Evolutionary conservation across 306 rosid species (phyloP), one percentile per base, ranked within the genome.

Genomic region (Cicer chorassanicum): DNA sequence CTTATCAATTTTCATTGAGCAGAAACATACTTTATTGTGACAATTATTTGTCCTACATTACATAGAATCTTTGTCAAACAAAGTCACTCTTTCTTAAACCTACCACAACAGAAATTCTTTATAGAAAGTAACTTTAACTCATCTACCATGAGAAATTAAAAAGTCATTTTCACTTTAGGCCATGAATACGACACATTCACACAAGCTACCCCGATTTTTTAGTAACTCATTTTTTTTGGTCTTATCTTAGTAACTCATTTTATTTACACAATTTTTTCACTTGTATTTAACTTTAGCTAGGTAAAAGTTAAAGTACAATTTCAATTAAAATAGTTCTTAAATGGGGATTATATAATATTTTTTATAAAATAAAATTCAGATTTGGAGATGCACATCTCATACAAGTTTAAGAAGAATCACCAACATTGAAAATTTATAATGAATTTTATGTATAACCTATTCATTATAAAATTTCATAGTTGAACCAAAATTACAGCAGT

Each of bases 41-140:
- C 65, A 44, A 70, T 73, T 73, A 81, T 74, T 14, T 80, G 60
- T 67, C 82, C 82, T 11, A 60, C 81, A 70, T 55, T 11, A 51
- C 81, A 70, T 55, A 45, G 36, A 29, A 72, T 43, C 50, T 60
- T 50, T 44, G 21, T 11, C 62, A 5, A 49, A 51, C 71, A 72
- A 64, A 41, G 72, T 72, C 72, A 57, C 41, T 42, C 69, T 61
- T 49, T 49, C 13, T 16, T 42, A 56, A 72, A 44, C 80, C 84
- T 9, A 55, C 69, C 78, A 48, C 67, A 54, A 84, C 74, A 54
- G 36, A 77, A 66, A 55, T 42, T 81, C 83, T 81, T 56, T 50
- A 70, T 0, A 57, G 42, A 84, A 84, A 74, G 83, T 57, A 42
- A 61, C 85, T 74, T 84, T 78, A 66, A 45, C 49, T 78, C 42